phyloP scores from a whole-genome alignment of 2,329 filamentous ascomycete genomes.

The Simplicillium sp. region DNA sequence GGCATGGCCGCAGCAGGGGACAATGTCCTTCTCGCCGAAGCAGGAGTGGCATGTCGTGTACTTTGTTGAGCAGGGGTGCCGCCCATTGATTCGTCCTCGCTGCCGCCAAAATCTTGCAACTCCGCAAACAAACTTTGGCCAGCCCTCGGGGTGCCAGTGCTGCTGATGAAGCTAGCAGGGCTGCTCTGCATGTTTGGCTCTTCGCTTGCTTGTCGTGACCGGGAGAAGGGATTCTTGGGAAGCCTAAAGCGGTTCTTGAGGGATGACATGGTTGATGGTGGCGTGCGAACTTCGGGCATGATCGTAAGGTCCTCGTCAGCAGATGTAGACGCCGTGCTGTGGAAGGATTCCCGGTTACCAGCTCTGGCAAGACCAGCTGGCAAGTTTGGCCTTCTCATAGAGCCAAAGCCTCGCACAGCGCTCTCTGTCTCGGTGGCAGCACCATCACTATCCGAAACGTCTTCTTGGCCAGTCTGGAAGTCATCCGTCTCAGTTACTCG shows the following conservation, averaged over 20 bases:
- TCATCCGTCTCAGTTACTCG: constrained; percentile 81
- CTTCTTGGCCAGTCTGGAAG: constrained; percentile 89
- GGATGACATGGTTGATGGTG: constrained; percentile 46
- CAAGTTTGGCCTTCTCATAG: constrained; percentile 30
- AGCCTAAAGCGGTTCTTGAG: constrained; percentile 65
- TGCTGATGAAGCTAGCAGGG: constrained; percentile 45
- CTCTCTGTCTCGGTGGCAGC: constrained; percentile 84
- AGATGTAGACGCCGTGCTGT: constrained; percentile 85
- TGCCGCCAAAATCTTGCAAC: constrained; percentile 68
- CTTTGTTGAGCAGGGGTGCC: constrained; percentile 46
- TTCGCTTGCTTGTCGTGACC: constrained; percentile 52
- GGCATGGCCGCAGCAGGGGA: constrained; percentile 42
- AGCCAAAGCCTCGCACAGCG: constrained; percentile 44
- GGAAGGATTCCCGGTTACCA: constrained; percentile 56
- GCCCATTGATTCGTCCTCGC: constrained; percentile 60
- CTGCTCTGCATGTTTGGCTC: constrained; percentile 49
- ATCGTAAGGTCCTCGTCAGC: constrained; percentile 63
- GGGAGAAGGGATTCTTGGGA: constrained; percentile 49
- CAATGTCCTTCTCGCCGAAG: constrained; percentile 30
- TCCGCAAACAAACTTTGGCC: constrained; percentile 86
- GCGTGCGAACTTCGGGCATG: constrained; percentile 48
- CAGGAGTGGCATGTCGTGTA: constrained; percentile 36
- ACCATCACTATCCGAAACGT: constrained; percentile 64
- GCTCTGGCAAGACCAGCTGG: constrained; percentile 28
- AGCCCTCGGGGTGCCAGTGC: constrained; percentile 38